phyloP scores from a whole-genome alignment of 148 eudicot genomes.

The Chenopodium berlandieri region DNA sequence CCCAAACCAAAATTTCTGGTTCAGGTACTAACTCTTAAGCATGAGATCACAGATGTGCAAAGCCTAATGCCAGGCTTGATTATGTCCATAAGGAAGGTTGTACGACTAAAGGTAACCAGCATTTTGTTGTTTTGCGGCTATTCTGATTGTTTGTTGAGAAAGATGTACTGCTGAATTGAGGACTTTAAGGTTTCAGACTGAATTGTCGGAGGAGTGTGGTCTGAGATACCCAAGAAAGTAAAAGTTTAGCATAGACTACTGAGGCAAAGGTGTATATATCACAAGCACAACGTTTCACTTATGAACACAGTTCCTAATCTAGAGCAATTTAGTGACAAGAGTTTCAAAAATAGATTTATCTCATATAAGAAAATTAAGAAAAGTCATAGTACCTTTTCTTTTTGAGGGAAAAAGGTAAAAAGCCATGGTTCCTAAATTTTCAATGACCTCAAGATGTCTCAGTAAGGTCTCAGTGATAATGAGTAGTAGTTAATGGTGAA shows the following conservation, averaged over 20 bases:
- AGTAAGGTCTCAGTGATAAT: background rate
- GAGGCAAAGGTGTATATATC: background rate
- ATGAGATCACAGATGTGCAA: constrained; percentile 73
- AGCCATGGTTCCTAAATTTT: background rate
- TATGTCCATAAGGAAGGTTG: constrained; percentile 87
- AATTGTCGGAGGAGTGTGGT: background rate
- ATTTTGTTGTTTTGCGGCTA: background rate
- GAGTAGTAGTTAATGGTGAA: too few species aligned
- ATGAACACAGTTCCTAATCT: background rate
- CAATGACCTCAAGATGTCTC: background rate
- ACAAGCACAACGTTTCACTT: background rate
- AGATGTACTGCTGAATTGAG: background rate
- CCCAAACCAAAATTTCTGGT: background rate
- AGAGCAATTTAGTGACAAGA: background rate
- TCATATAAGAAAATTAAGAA: background rate
- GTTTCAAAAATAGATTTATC: background rate
- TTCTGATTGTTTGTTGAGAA: background rate
- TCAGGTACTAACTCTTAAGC: constrained; percentile 70
- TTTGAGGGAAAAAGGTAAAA: too few species aligned
- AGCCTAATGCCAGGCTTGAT: constrained; percentile 85
- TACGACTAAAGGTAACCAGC: constrained; percentile 67
- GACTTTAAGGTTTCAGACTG: background rate
- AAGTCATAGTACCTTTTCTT: too few species aligned
- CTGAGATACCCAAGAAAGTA: background rate
- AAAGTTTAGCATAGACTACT: background rate